Evolutionary conservation across 1,139 yeast genomes (phyloP), one percentile per base, ranked within the genome.

Genomic region (Diutina neorugosa): DNA sequence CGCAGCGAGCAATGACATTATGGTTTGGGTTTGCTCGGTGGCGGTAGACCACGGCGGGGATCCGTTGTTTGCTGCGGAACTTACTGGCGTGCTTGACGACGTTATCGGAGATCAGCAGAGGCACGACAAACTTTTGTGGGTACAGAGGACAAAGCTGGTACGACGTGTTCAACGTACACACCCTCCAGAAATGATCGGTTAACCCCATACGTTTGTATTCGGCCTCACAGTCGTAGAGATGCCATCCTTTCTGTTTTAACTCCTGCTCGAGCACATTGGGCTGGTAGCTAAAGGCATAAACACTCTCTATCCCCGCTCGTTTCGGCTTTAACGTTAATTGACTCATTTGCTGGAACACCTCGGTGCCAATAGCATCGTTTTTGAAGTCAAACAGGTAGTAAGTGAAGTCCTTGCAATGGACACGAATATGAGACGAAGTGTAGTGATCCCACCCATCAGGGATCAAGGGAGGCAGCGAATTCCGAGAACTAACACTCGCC

Each of bases 331-430:
- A 67, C 1, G 94, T 82, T 52, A 86, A 71, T 51, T 76, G 77
- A 69, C 86, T 77, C 54, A 93, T 71, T 55, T 86, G 81, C 47
- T 83, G 86, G 63, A 77, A 89, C 1, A 84, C 95, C 55, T 86
- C 94, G 37, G 70, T 69, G 54, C 96, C 86, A 27, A 78, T 74
- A 16, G 68, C 61, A 53, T 82, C 84, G 60, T 77, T 76, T 34
- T 65, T 65, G 64, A 93, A 87, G 63, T 87, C 93, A 61, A 93
- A 76, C 20, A 95, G 82, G 54, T 90, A 73, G 61, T 80, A 86
- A n/a, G 93, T 85, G 66, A 89, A 93, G 65, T 93, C 98, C 58
- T 89, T 82, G 63, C 97, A 88, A 50, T 82, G 78, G 14, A 93
- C 66, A 51, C 95, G 78, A 52, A 93, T 71, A 57, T 71, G 77